Percentiles rank a stretch among this genome's conserved stretches.
Conservation (phyloP, 169 alveolate genomes). For the Plasmodium yoelii region DNA sequence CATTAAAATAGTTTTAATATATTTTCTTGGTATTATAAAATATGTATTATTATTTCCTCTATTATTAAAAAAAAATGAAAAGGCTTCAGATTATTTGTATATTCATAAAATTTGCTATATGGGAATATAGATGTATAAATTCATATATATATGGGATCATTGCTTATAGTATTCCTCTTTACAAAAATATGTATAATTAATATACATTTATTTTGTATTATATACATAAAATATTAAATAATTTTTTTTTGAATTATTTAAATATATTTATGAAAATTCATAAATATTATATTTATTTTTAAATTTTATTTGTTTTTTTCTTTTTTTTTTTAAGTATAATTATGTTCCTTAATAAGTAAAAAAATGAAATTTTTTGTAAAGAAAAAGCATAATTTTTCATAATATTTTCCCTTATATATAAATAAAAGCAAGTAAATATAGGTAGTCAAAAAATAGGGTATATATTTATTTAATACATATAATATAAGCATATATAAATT, state of each 20-base stretch:
- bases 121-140: too few relatives aligned
- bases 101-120: too few relatives aligned
- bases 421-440: conserved; percentile 13
- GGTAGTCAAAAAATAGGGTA: conserved; percentile 4
- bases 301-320: conserved; percentile 1
- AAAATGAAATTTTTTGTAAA: neutral
- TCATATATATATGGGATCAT: too few relatives aligned
- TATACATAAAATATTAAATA: too few relatives aligned
- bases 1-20: too few relatives aligned
- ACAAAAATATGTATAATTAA: too few relatives aligned
- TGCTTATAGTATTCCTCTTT: too few relatives aligned
- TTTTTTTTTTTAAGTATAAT: neutral
- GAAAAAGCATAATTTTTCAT: neutral
- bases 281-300: neutral
- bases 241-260: neutral
- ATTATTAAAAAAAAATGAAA: too few relatives aligned
- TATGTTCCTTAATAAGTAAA: neutral
- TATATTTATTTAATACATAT: neutral
- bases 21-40: too few relatives aligned
- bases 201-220: too few relatives aligned
- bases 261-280: conserved; percentile 1
- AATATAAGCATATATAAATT: neutral
- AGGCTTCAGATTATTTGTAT: too few relatives aligned
- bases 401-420: neutral
- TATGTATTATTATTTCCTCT: too few relatives aligned